Evolutionary conservation across 495 filamentous ascomycete species (phyloP), one percentile per base, ranked within the genome.

Genomic region (Xylaria castorea): DNA sequence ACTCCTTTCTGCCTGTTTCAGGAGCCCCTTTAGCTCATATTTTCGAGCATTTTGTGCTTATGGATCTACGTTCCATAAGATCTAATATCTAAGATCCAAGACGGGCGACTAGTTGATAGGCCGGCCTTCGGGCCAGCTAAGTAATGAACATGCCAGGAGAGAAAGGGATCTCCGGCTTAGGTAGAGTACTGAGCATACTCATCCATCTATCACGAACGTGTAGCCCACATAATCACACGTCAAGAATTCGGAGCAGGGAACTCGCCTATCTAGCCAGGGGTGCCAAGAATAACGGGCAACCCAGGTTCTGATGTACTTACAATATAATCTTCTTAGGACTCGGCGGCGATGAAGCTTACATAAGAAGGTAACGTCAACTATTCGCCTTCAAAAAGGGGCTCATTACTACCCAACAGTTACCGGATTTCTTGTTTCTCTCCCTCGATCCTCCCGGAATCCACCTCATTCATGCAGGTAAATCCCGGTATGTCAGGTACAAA

Each of bases 371-470:
- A 18, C 12, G n/a, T 22, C 20, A 9, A 38, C 0, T 36, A 0
- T n/a, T 36, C 32, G 18, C 20, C 30, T n/a, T 20, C 32, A 9
- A 8, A 11, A 36, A 27, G 22, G 9, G 60, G 25, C 38, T 63
- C 9, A 9, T 12, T 14, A 18, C 25, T 42, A 42, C n/a, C 34
- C 60, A 25, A 14, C 53, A 32, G 2, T 12, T 57, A 44, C 44
- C 42, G n/a, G 34, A 57, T 55, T 68, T 22, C 66, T 36, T 67
- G 65, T 68, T 68, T 68, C 40, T 36, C 44, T 7, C 22, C 64
- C 20, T 40, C 30, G 7, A 22, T 3, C 2, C 34, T n/a, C 11
- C n/a, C 58, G 5, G 8, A 48, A n/a, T 18, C 57, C 6, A 38
- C 32, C 34, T n/a, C 58, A 38, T 22, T 61, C 58, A 61, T 61